Evolutionary conservation across 139 green algal species (phyloP), one percentile per base, ranked within the genome.

Genomic region (Parachlorella kessleri): DNA sequence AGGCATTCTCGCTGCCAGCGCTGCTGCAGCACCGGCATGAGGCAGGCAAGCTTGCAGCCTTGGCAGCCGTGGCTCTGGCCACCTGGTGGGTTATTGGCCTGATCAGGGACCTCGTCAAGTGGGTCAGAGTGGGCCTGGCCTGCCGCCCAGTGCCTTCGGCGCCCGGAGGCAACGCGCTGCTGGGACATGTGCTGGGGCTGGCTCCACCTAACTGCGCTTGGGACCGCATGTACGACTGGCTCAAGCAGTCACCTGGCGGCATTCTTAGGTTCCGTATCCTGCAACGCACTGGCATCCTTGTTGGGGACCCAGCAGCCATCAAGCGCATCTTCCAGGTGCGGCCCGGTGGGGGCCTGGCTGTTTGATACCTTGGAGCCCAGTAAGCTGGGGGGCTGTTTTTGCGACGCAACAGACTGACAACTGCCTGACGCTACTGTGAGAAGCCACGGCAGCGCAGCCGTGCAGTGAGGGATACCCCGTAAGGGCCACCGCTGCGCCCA

Each of bases 301-400:
- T 97, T 28, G 81, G 83, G 30, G 90, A 94, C 74, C 84, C 93
- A 18, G 41, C 80, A 0, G 90, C 84, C 1, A 55, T 97, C 23
- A 96, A 96, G 84, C 86, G 90, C 69, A 78, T 98, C 18, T 97
- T 97, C 66, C 94, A 98, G 83, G 76, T 80, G 35, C 10, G 68
- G 26, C 4, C 32, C 41, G 35, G 30, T 37, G 26, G 24, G 14
- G 23, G 21, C 21, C 6, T 68, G 59, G 59, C 6, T 68, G 59
- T 6, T 18, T 33, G 59, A 21, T 68, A n/a, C n/a, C n/a, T n/a
- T n/a, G n/a, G n/a, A n/a, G n/a, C n/a, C n/a, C n/a, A n/a, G n/a
- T n/a, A n/a, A n/a, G n/a, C n/a, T n/a, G n/a, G n/a, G n/a, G n/a
- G n/a, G n/a, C n/a, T n/a, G n/a, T n/a, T n/a, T n/a, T n/a, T n/a